Evolutionary conservation across 805 yeast genomes (phyloP), one percentile per base, ranked within the genome.

Genomic region (Lachancea kluyveri): DNA sequence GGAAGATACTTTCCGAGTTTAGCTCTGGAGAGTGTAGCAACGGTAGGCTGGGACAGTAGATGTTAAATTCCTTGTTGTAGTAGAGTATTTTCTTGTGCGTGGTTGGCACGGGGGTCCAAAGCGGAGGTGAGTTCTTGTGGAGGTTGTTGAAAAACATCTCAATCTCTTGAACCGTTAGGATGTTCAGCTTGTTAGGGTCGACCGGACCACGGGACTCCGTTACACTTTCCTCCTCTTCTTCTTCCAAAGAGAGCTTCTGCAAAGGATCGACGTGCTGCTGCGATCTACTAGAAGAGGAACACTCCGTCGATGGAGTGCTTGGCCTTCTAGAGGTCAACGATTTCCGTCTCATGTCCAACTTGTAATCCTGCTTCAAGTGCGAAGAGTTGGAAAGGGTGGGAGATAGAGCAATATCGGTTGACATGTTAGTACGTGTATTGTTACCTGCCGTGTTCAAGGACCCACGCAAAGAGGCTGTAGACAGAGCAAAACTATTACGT

Each of bases 81-180:
- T 67, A 82, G 6, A 79, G 57, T 10, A 77, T 52, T 30, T 69
- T 69, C 13, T 76, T 79, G 31, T 65, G 68, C 8, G 65, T 62
- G 3, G 42, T 70, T n/a, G 70, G 57, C 28, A 70, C 67, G 0
- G 86, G 81, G 0, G 77, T 53, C 88, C 90, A 81, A 10, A 70
- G 53, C 0, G 74, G 72, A 3, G 57, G 54, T 8, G 48, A 46
- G 3, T 58, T 45, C 3, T 53, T 46, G 14, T 59, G 59, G 11
- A 57, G 39, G 21, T 64, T 56, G 32, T 48, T 54, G 33, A 60
- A 52, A 19, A 60, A 51, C 41, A 59, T 53, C 36, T 63, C 65
- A 2, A 57, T 60, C 32, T 61, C 67, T 32, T 57, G 60, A 3
- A 61, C 36, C 4, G 59, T 42, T n/a, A 61, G 50, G 12, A 61